Evolutionary conservation across 129 eudicot genomes (phyloP).

Genomic region (Apium graveolens): DNA sequence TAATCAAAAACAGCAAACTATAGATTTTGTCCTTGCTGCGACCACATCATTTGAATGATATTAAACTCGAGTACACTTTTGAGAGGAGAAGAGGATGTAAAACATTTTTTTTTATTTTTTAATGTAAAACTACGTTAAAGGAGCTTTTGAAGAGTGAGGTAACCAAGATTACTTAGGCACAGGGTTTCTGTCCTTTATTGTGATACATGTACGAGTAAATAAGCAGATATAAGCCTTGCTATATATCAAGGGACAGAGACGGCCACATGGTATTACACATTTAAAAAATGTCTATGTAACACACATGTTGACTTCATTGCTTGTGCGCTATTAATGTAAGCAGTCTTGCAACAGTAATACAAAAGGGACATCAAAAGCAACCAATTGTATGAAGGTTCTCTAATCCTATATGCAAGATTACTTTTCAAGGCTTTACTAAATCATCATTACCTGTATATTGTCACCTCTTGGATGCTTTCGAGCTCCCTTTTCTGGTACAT

Average conservation of each 20-base stretch:
- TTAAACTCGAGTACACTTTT: not conserved
- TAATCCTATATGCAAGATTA: not conserved
- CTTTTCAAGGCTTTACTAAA: not conserved
- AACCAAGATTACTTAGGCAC: not conserved
- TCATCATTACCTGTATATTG: slow-evolving; percentile 71
- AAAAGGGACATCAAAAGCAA: not conserved
- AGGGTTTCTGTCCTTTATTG: not conserved
- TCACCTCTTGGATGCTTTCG: slow-evolving; percentile 99
- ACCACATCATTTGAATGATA: not conserved
- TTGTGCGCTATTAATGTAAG: not conserved
- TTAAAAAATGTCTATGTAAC: not conserved
- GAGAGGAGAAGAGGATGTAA: not conserved
- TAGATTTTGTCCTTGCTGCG: not conserved
- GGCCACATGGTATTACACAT: not conserved
- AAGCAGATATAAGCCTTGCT: not conserved
- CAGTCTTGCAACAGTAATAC: not conserved
- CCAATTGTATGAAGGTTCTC: not conserved
- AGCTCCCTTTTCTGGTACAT: slow-evolving; percentile 98
- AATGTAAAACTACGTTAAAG: not conserved
- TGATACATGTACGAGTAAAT: not conserved
- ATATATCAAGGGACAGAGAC: not conserved
- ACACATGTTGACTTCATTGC: not conserved
- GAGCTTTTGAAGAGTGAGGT: not conserved
- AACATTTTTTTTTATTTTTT: not conserved
- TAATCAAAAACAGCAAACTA: not conserved